phyloP scores from a whole-genome alignment of 75 land plant species.

The Cunninghamia lanceolata region DNA sequence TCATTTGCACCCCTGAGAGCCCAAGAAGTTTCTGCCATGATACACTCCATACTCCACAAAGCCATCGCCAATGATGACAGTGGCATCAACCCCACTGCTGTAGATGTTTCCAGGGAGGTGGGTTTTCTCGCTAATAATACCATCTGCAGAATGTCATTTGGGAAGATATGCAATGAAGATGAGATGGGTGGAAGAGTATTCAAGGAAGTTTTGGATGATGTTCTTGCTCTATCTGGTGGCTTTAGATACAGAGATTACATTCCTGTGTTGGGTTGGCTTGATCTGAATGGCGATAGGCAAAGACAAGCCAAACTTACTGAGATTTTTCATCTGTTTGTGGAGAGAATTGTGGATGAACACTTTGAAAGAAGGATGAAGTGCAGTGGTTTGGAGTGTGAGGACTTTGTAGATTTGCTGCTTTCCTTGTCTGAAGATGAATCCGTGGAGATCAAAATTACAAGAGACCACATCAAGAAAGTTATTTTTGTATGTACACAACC shows the following conservation, averaged over 20 bases:
- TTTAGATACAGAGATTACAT: conserved; percentile 1
- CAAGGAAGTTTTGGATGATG: not conserved
- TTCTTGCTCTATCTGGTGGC: not conserved
- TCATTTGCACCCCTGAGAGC: conserved; percentile 11
- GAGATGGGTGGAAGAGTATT: too few relatives aligned
- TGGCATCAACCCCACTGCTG: not conserved
- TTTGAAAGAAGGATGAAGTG: not conserved
- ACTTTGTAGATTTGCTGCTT: conserved; percentile 14
- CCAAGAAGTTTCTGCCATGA: conserved; percentile 11
- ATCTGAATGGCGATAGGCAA: not conserved
- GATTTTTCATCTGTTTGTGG: not conserved
- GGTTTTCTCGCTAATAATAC: not conserved
- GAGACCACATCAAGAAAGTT: not conserved
- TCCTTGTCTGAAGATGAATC: not conserved
- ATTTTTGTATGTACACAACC: not conserved
- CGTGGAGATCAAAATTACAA: not conserved
- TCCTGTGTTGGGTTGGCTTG: not conserved
- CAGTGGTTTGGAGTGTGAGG: not conserved
- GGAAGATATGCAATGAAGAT: not conserved
- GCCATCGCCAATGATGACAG: not conserved
- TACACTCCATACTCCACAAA: not conserved
- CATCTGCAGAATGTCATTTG: not conserved
- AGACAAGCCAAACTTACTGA: too few relatives aligned
- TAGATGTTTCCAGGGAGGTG: not conserved
- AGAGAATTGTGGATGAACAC: conserved; percentile 5